Percentiles rank a stretch among this genome's conserved stretches.
Evolutionary conservation across 1,284 basidiomycete genomes (phyloP).

Genomic region (Cerrena zonata): DNA sequence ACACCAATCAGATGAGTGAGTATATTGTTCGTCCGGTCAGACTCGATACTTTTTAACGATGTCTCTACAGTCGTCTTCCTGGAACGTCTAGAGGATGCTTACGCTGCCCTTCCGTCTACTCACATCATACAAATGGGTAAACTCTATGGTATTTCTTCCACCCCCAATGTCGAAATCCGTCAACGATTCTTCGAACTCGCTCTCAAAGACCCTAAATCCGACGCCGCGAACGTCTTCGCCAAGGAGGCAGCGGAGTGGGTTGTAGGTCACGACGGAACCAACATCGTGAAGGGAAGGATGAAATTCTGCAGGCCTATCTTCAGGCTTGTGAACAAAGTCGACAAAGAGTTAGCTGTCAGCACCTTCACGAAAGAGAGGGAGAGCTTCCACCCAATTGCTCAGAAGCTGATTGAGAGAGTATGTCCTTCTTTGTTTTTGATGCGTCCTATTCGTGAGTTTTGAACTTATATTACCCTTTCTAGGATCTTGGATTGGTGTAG

Average conservation of each 20-base stretch:
- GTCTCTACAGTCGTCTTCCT: conserved; percentile 61
- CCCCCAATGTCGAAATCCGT: conserved; percentile 68
- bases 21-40: too few relatives aligned
- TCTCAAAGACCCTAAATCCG: conserved; percentile 43
- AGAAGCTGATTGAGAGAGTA: conserved; percentile 70
- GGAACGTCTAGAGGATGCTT: conserved; percentile 53
- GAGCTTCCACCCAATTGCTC: conserved; percentile 74
- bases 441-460: not conserved
- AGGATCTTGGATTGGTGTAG: conserved; percentile 18
- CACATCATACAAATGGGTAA: conserved; percentile 52
- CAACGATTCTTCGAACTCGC: conserved; percentile 67
- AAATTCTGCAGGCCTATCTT: conserved; percentile 76
- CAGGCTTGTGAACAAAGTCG: conserved; percentile 48
- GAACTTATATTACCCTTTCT: not conserved
- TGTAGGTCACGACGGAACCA: conserved; percentile 55
- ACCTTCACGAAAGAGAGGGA: conserved; percentile 48
- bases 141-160: conserved; percentile 48
- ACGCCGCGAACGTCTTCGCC: conserved; percentile 45
- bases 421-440: conserved; percentile 5
- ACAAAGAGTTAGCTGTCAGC: conserved; percentile 57
- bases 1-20: conserved; percentile 65
- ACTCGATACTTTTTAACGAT: not conserved
- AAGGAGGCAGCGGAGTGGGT: conserved; percentile 60
- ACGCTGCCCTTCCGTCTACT: conserved; percentile 46
- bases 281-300: conserved; percentile 69